Evolutionary conservation across 2,329 filamentous ascomycete genomes (phyloP), one percentile per base, ranked within the genome.

Genomic region (Sclerotinia borealis): DNA sequence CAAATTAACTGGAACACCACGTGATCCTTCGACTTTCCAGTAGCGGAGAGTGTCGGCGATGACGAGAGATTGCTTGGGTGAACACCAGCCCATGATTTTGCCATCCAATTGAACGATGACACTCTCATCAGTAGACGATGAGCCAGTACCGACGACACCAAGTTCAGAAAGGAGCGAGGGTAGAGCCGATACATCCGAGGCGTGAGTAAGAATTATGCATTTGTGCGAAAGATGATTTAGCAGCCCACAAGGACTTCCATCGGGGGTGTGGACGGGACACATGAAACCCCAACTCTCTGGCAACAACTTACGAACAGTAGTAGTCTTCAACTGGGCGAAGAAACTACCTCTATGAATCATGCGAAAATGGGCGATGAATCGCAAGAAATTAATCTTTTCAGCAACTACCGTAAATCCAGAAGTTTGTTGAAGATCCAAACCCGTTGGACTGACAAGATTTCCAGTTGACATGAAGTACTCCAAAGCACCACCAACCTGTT

Each of bases 311-410:
- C 95, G 86, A 58, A 99, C 95, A 0, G 95, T 95, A 0, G 95
- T 99, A 0, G 95, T 99, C 79, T 97, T 98, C 68, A 99, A 79
- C 75, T 98, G 91, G 4, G 95, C 95, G 76, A 99, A 99, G 84
- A 99, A 99, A 75, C 92, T 95, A 81, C 95, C 95, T 86, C 95
- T 87, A 79, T 99, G 95, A 64, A 99, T 92, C 92, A 97, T 97
- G 69, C 95, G 90, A 83, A 99, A 99, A 77, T 99, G 95, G 76
- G 91, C 95, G 79, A 99, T 96, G 79, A 98, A 99, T 72, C 95
- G 91, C 73, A 96, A 86, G 76, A 98, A 99, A 79, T 99, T 99
- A 75, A 99, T 93, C 82, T 98, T 98, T 76, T 99, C 95, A 3
- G 95, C 95, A 59, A 98, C 93, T 58, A 99, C 92, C 0, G 92